Evolutionary conservation across 73 alveolate genomes (phyloP), one percentile per base, ranked within the genome.

Genomic region (Stentor coeruleus): DNA sequence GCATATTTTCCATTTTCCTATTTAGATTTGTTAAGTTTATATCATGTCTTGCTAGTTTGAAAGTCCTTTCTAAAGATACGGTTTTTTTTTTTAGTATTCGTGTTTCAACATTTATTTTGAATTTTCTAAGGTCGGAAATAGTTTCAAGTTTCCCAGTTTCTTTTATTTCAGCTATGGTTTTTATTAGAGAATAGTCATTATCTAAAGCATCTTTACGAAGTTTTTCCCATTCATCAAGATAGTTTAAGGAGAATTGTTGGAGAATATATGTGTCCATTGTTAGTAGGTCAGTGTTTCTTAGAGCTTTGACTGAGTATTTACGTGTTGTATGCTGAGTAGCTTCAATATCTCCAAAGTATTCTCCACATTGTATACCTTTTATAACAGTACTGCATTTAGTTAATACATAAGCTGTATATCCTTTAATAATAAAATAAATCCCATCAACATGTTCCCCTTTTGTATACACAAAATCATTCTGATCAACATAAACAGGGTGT

Each of bases 391-490:
- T 26, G 2, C 33, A 37, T 26, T 66, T 66, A 2, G 26, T 40
- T 28, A 20, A 66, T 2, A 84, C 85, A 77, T 83, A 83, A 59
- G 72, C 84, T 26, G 84, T 85, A 57, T 82, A 84, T 28, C 93
- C 93, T 82, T 79, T 85, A 0, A 87, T 87, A 3, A 87, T 80
- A 57, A 87, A 87, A 66, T 87, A 87, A 35, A 87, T 88, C 76
- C 76, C 74, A 85, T 84, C 88, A 15, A 91, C 87, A 59, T 75
- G 80, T 30, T 85, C 86, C 28, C 75, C 88, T 59, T 87, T 79
- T 39, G 41, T 58, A 58, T 87, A 87, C 3, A 87, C 77, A 58
- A 76, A 76, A 41, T 87, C 93, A 28, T 86, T 84, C 20, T 75
- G 79, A 41, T 57, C 33, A 3, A 84, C 41, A 35, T 75, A 83